phyloP scores from a whole-genome alignment of 2,329 filamentous ascomycete genomes.

The Sporothrix curviconia region DNA sequence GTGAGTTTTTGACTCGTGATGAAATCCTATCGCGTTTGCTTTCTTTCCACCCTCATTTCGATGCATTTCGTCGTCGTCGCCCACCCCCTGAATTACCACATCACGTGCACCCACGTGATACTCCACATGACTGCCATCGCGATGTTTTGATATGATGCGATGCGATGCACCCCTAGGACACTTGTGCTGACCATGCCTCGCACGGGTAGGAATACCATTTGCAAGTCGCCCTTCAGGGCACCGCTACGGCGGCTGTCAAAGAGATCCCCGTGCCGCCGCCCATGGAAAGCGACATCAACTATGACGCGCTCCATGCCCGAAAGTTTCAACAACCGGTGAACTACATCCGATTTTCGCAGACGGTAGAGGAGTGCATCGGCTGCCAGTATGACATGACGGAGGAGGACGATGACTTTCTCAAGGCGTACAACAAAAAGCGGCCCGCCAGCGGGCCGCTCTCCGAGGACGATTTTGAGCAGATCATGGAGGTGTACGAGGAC shows the following conservation, averaged over 20 bases:
- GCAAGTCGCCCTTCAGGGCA: slow-evolving; percentile 65
- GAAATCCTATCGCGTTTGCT: slow-evolving; percentile 13
- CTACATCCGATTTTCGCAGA: slow-evolving; percentile 97
- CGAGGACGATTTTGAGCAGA: slow-evolving; percentile 86
- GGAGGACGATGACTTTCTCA: slow-evolving; percentile 81
- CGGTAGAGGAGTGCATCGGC: slow-evolving; percentile 89
- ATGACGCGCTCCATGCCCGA: slow-evolving; percentile 80
- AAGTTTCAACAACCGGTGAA: slow-evolving; percentile 78
- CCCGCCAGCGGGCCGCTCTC: slow-evolving; percentile 60
- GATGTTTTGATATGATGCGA: slow-evolving; percentile 11
- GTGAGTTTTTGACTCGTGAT: slow-evolving; percentile 53
- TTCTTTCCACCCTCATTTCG: slow-evolving; percentile 20
- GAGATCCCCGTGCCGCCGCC: slow-evolving; percentile 62
- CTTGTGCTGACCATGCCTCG: slow-evolving; percentile 27
- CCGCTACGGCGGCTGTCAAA: slow-evolving; percentile 49
- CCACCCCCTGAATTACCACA: slow-evolving; percentile 32
- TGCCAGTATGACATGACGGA: slow-evolving; percentile 90
- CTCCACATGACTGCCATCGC: background rate
- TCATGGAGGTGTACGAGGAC: slow-evolving; percentile 93
- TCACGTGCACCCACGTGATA: slow-evolving; percentile 39
- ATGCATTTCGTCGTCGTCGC: slow-evolving; percentile 12
- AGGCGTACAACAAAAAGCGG: slow-evolving; percentile 73
- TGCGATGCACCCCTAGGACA: no score
- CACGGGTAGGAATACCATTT: slow-evolving; percentile 80
- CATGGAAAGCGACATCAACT: slow-evolving; percentile 61